Conservation (phyloP, 2,329 filamentous ascomycete genomes). For the Phoma sp. region DNA sequence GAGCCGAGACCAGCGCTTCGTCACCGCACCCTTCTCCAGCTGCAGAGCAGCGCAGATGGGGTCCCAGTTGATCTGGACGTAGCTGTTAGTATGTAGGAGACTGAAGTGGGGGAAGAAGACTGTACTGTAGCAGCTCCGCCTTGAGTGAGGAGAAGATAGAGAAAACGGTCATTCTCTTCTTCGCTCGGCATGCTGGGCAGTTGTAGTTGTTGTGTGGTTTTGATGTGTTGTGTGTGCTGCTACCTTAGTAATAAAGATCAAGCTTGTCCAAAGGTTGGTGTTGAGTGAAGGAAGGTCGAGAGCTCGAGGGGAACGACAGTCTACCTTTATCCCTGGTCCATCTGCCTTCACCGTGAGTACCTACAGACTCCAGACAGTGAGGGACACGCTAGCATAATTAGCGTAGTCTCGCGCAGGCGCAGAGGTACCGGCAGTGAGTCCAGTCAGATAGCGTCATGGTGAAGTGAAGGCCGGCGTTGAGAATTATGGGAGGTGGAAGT, state of each 20-base stretch:
- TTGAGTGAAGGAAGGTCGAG: not conserved
- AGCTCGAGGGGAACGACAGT: not conserved
- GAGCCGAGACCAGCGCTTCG: constrained; percentile 47
- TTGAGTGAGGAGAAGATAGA: constrained; percentile 41
- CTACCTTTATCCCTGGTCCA: constrained; percentile 1
- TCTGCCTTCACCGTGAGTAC: constrained; percentile 19
- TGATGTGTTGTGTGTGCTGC: not conserved
- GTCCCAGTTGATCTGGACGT: constrained; percentile 40
- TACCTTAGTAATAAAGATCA: not conserved
- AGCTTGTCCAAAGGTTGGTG: not conserved
- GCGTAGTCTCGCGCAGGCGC: not conserved
- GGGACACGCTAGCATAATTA: constrained; percentile 18
- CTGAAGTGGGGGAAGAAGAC: not conserved
- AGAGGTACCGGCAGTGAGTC: not conserved
- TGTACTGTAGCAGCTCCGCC: constrained; percentile 31
- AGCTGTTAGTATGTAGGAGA: constrained; percentile 1
- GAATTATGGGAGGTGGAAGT: too few relatives aligned
- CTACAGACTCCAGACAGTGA: constrained; percentile 10
- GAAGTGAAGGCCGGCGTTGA: constrained; percentile 6
- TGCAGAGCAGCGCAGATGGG: constrained; percentile 33
- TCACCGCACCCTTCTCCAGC: constrained; percentile 34
- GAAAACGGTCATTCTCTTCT: constrained; percentile 39
- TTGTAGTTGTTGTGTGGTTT: not conserved
- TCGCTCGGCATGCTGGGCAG: constrained; percentile 36
- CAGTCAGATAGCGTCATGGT: constrained; percentile 16